phyloP scores from a whole-genome alignment of 2,329 filamentous ascomycete species.

The Neurospora sp. region DNA sequence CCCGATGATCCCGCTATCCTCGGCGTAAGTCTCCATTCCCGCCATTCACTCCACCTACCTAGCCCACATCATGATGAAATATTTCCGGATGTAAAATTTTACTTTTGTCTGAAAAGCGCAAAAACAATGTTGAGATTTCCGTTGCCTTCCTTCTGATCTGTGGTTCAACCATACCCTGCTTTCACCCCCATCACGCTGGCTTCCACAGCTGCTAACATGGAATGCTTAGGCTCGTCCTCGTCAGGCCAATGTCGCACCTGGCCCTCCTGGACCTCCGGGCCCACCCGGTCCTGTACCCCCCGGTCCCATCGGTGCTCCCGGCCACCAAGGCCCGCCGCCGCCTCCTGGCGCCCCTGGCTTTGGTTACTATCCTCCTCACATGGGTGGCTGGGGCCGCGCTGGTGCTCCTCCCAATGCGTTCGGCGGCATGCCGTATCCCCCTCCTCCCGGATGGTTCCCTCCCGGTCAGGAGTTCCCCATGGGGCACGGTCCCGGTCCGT shows the following conservation, averaged over 20 bases:
- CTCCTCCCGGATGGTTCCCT: constrained; percentile 70
- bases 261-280: constrained; percentile 20
- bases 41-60: constrained; percentile 22
- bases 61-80: constrained; percentile 63
- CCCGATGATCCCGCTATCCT: constrained; percentile 95
- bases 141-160: constrained; percentile 99
- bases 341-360: constrained; percentile 22
- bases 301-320: constrained; percentile 9
- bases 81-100: constrained; percentile 90
- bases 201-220: constrained; percentile 18
- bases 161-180: constrained; percentile 18
- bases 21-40: constrained; percentile 63
- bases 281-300: not conserved
- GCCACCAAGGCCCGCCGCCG: constrained; percentile 18
- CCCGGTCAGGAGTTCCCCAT: constrained; percentile 66
- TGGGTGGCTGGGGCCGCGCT: constrained; percentile 22
- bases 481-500: constrained; percentile 45
- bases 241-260: constrained; percentile 25
- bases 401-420: constrained; percentile 30
- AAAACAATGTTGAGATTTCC: constrained; percentile 91
- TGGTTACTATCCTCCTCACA: constrained; percentile 21
- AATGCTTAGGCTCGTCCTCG: constrained; percentile 27
- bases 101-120: constrained; percentile 81
- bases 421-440: constrained; percentile 67
- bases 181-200: constrained; percentile 10